phyloP scores from a whole-genome alignment of 768 basidiomycete genomes.

The Coprinellus micaceus region DNA sequence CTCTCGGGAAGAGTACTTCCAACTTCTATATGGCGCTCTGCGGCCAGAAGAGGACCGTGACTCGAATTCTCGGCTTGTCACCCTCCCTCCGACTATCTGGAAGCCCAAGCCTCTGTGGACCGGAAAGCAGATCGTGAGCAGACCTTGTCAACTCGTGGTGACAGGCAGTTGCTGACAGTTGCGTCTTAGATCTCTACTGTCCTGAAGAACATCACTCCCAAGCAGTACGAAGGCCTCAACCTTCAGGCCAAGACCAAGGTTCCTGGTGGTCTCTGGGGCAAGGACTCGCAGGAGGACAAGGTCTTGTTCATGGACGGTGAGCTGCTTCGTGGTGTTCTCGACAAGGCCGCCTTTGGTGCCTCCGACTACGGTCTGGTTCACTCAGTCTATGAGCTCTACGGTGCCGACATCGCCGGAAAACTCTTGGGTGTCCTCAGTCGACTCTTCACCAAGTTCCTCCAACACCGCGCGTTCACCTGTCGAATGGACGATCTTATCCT shows the following conservation, averaged over 20 bases:
- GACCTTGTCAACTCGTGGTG: background rate
- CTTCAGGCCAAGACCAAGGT: conserved; percentile 86
- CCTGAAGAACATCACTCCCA: conserved; percentile 86
- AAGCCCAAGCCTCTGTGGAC: conserved; percentile 92
- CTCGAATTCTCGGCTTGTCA: conserved; percentile 60
- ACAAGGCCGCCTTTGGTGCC: conserved; percentile 97
- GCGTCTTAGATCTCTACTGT: conserved; percentile 82
- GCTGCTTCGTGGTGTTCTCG: conserved; percentile 87
- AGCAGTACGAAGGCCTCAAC: conserved; percentile 75
- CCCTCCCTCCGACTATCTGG: conserved; percentile 89
- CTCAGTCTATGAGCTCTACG: conserved; percentile 94
- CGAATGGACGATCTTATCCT: conserved; percentile 97
- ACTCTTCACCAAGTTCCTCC: conserved; percentile 94
- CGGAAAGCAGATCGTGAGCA: conserved; percentile 87
- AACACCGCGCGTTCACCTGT: conserved; percentile 96
- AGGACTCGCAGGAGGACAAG: conserved; percentile 76
- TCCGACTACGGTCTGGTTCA: conserved; percentile 95
- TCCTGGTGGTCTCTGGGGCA: conserved; percentile 80
- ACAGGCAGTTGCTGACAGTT: conserved; percentile 1
- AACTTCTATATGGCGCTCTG: conserved; percentile 91
- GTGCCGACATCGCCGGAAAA: conserved; percentile 82
- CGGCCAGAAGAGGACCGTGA: conserved; percentile 78
- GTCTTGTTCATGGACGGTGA: conserved; percentile 92
- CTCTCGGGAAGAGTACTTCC: conserved; percentile 92
- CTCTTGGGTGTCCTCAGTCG: conserved; percentile 91